Conservation (phyloP, 306 rosid genomes). For the Gillenia trifoliata region DNA sequence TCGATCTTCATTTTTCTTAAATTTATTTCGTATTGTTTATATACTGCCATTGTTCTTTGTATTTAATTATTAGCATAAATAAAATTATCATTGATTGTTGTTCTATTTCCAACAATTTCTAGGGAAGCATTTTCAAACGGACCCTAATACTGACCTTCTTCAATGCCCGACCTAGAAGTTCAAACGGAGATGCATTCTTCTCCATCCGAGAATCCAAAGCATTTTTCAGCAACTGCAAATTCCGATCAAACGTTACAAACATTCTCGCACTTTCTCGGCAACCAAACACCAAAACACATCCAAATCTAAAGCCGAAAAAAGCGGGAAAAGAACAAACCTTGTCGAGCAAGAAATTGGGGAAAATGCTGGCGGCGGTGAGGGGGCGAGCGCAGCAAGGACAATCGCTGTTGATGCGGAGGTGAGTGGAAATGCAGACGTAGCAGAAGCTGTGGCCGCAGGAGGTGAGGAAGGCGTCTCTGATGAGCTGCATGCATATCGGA, state of each 20-base stretch:
- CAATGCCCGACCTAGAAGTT: slow-evolving; percentile 24
- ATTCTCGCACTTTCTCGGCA: background rate
- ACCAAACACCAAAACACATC: background rate
- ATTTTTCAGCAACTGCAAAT: slow-evolving; percentile 27
- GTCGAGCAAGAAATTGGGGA: slow-evolving; percentile 73
- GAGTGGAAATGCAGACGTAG: slow-evolving; percentile 69
- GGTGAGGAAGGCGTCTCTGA: slow-evolving; percentile 73
- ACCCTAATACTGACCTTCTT: slow-evolving; percentile 26
- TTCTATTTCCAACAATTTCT: too few relatives aligned
- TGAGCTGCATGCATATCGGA: slow-evolving; percentile 84
- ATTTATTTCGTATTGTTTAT: too few relatives aligned
- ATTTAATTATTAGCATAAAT: too few relatives aligned
- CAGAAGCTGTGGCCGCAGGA: slow-evolving; percentile 83
- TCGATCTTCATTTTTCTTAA: too few relatives aligned
- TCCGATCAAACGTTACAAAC: background rate
- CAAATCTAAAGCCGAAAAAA: background rate
- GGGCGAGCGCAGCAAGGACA: slow-evolving; percentile 73
- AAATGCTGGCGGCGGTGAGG: slow-evolving; percentile 49
- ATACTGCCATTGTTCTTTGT: too few relatives aligned
- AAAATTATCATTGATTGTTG: too few relatives aligned
- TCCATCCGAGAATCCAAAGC: slow-evolving; percentile 3
- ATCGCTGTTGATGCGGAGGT: slow-evolving; percentile 69
- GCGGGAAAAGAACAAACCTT: slow-evolving; percentile 36
- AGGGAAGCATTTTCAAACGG: too few relatives aligned
- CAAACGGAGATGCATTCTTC: slow-evolving; percentile 26